Evolutionary conservation across 2,329 filamentous ascomycete genomes (phyloP).

Genomic region (Trichoderma lentiforme): DNA sequence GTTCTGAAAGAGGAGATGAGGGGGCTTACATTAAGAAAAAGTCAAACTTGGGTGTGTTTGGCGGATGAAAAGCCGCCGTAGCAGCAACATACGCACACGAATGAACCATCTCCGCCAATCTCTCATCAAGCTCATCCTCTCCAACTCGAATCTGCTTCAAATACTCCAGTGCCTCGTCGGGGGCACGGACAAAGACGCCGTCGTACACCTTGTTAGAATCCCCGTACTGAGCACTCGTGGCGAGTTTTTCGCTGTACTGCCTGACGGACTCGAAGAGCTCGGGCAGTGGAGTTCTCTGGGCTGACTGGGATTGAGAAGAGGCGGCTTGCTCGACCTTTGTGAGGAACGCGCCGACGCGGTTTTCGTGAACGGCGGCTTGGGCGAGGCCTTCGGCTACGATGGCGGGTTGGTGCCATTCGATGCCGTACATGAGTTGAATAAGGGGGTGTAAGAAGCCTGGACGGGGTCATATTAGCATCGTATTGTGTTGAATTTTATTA

Average conservation of each 20-base stretch:
- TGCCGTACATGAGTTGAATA: constrained; percentile 79
- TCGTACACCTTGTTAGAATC: constrained; percentile 65
- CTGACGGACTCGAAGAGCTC: constrained; percentile 59
- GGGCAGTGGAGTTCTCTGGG: constrained; percentile 33
- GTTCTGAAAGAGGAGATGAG: constrained; percentile 19
- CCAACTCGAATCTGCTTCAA: constrained; percentile 57
- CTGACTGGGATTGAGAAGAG: constrained; percentile 16
- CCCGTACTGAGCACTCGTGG: constrained; percentile 42
- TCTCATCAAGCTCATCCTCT: constrained; percentile 54
- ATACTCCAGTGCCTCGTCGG: constrained; percentile 59
- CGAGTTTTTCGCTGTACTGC: constrained; percentile 53
- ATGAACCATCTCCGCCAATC: constrained; percentile 65
- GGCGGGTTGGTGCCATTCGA: constrained; percentile 79
- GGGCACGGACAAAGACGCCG: constrained; percentile 62
- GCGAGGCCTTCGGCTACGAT: constrained; percentile 78
- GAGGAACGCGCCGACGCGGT: constrained; percentile 55
- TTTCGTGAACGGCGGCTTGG: constrained; percentile 67
- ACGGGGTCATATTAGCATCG: not conserved
- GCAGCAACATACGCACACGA: constrained; percentile 49
- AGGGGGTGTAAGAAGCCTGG: constrained; percentile 71
- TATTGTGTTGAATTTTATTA: too few species aligned
- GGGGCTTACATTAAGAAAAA: constrained; percentile 64
- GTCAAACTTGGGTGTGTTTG: constrained; percentile 70
- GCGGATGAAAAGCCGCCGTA: constrained; percentile 58
- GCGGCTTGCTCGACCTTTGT: constrained; percentile 48